A percentile compares a stretch with the other conserved stretches of the same genome.
Conservation (phyloP, 2,329 filamentous ascomycete genomes). For the Amauroascus niger region DNA sequence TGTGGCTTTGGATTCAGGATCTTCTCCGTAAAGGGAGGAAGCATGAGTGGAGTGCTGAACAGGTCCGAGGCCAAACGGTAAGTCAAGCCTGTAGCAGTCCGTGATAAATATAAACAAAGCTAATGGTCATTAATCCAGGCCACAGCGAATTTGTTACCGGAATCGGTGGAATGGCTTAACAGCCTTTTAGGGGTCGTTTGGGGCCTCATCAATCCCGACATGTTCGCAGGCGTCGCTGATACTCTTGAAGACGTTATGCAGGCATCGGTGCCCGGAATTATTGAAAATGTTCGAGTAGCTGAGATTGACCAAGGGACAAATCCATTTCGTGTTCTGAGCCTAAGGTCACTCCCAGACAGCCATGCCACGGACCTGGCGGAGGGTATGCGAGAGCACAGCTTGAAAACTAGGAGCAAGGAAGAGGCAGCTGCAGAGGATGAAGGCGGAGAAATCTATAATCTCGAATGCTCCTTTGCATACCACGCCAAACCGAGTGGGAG, state of each 20-base stretch:
- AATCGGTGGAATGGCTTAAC: constrained; percentile 96
- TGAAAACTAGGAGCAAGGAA: constrained; percentile 72
- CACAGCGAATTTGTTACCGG: constrained; percentile 78
- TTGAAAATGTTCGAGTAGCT: constrained; percentile 89
- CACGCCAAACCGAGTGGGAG: constrained; percentile 67
- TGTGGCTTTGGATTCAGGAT: constrained; percentile 86
- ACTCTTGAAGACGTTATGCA: constrained; percentile 95
- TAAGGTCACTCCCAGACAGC: constrained; percentile 72
- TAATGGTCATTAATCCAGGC: constrained; percentile 40
- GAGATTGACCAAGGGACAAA: constrained; percentile 93
- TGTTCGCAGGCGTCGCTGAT: constrained; percentile 87
- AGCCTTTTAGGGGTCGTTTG: constrained; percentile 73
- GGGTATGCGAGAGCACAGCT: constrained; percentile 66
- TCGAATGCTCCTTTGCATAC: constrained; percentile 84
- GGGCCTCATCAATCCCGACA: constrained; percentile 88
- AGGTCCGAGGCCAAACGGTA: constrained; percentile 69
- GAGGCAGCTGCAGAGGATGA: constrained; percentile 83
- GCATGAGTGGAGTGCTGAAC: constrained; percentile 79
- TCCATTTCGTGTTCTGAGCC: constrained; percentile 74
- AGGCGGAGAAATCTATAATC: constrained; percentile 84
- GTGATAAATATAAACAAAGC: not conserved
- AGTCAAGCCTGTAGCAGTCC: constrained; percentile 15
- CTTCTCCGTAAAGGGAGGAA: constrained; percentile 71
- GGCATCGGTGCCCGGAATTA: constrained; percentile 78
- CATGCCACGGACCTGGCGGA: constrained; percentile 76